Percentiles rank a stretch among this genome's conserved stretches.
Evolutionary conservation across 2,329 filamentous ascomycete species (phyloP).

Genomic region (Biscogniauxia sp.): DNA sequence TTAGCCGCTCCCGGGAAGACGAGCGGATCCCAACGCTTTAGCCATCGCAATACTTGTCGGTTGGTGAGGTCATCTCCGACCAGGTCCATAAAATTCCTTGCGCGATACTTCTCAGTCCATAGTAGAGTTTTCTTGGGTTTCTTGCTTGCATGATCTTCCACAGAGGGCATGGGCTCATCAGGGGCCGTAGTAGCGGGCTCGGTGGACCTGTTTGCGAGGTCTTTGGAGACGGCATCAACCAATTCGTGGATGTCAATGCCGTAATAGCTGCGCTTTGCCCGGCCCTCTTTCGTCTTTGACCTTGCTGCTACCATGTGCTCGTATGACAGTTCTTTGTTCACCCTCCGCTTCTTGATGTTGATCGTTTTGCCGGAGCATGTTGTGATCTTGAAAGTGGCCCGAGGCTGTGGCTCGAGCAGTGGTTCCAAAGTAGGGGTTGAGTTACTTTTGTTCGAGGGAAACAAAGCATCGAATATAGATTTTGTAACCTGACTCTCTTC

Average conservation of each 20-base stretch:
- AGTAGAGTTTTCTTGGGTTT: conserved; percentile 57
- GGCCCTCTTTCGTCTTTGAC: conserved; percentile 64
- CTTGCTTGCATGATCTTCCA: conserved; percentile 38
- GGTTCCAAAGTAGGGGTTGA: conserved; percentile 21
- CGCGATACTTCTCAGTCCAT: conserved; percentile 98
- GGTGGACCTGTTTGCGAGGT: conserved; percentile 43
- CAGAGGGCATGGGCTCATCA: conserved; percentile 40
- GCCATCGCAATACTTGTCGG: conserved; percentile 83
- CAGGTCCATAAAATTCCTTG: conserved; percentile 85
- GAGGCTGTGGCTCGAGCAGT: conserved; percentile 20
- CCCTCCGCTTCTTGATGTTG: conserved; percentile 54
- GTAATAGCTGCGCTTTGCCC: conserved; percentile 77
- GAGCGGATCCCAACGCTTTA: conserved; percentile 89
- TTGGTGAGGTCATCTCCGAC: conserved; percentile 95
- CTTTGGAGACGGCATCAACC: conserved; percentile 66
- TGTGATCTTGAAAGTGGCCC: conserved; percentile 40
- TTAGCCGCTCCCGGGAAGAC: conserved; percentile 80
- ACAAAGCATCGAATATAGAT: conserved; percentile 20
- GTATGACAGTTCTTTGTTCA: conserved; percentile 51
- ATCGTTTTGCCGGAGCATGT: conserved; percentile 58
- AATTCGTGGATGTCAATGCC: conserved; percentile 88
- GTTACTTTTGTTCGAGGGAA: conserved; percentile 14
- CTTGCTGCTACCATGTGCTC: conserved; percentile 66
- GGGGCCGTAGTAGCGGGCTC: conserved; percentile 23
- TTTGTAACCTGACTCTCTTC: not conserved